Evolutionary conservation across 306 rosid species (phyloP), one percentile per base, ranked within the genome.

Genomic region (Vicia villosa): DNA sequence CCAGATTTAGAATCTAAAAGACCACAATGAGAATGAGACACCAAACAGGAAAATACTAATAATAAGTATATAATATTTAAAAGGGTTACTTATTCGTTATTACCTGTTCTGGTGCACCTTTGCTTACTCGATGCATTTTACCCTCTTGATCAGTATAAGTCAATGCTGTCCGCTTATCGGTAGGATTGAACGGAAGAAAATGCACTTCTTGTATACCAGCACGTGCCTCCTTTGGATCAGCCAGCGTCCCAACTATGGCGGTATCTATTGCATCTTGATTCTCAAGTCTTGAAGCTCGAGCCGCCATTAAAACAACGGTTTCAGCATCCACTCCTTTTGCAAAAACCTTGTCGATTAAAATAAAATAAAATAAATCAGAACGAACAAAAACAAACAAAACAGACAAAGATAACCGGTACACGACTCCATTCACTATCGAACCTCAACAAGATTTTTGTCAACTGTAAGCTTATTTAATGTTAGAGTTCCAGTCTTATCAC

Each of bases 21-120:
- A 43, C 19, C 73, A 49, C 8, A 67, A 52, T 69, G 77, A 81
- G 57, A 52, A 82, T 45, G 28, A n/a, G 41, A 70, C 17, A 62
- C 8, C 24, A 40, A 74, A 34, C 21, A 24, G 37, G 41, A 6
- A 73, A 20, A 66, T 3, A 16, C 41, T 41, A 28, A 6, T 26
- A 61, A 47, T 17, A 14, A 45, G 8, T 7, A 8, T 34, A 34
- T 6, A 55, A 43, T 12, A 55, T 11, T 34, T 37, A 36, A 16
- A 10, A 66, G 6, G 26, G 66, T n/a, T 57, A 38, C 57, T 57
- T 55, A 15, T n/a, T 57, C 32, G 52, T 57, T 55, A 15, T 79
- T 84, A 94, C 98, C 97, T 94, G 98, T 79, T 90, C 97, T 0
- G 97, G 98, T 69, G 98, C 98, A 73, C 98, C 98, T 83, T 94